phyloP scores from a whole-genome alignment of 108 stramenopile species.

The Parietichytrium sp. region DNA sequence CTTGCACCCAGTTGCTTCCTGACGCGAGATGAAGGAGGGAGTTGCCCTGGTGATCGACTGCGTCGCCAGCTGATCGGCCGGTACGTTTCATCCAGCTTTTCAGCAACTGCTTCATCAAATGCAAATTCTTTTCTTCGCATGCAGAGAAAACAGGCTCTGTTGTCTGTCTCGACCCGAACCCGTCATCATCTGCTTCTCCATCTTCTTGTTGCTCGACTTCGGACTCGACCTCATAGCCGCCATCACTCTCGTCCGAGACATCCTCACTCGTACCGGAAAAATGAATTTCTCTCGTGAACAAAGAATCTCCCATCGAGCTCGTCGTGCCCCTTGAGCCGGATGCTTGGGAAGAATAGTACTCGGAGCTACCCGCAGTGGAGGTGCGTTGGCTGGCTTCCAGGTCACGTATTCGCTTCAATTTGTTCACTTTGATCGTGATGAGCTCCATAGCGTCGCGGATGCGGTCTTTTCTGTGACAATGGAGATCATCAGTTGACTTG shows the following conservation, averaged over 20 bases:
- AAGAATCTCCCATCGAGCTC: background rate
- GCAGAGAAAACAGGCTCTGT: too few relatives aligned
- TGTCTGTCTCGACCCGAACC: too few relatives aligned
- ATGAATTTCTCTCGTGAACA: background rate
- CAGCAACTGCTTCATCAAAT: background rate
- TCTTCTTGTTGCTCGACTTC: background rate
- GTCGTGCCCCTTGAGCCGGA: background rate
- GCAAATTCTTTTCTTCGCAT: background rate
- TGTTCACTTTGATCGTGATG: background rate
- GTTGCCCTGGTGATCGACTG: background rate
- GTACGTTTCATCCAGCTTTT: background rate
- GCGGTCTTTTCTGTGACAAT: background rate
- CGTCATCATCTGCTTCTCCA: background rate
- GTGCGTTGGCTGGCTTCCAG: too few relatives aligned
- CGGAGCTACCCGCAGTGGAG: too few relatives aligned
- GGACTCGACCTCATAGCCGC: too few relatives aligned
- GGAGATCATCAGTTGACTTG: background rate
- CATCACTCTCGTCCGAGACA: background rate
- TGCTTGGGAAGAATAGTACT: too few relatives aligned
- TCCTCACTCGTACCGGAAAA: background rate
- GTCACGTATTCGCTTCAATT: too few relatives aligned
- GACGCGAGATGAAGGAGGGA: background rate
- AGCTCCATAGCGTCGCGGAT: constrained; percentile 8
- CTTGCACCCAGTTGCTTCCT: background rate
- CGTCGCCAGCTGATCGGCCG: background rate